Evolutionary conservation across 176 grass and related monocot species (phyloP).

Genomic region (Ensete ventricosum): DNA sequence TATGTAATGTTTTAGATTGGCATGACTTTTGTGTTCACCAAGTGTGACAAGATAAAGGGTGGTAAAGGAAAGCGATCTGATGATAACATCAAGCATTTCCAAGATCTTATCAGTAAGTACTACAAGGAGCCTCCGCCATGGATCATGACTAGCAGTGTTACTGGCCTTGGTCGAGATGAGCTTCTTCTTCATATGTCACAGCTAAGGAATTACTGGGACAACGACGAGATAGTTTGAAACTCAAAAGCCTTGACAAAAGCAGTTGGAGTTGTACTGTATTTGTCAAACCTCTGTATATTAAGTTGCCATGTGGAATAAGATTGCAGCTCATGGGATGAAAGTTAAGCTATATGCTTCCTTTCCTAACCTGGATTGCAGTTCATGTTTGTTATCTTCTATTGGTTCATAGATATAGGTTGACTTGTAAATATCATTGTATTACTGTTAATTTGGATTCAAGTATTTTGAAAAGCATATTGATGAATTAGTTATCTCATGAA

Average conservation of each 20-base stretch:
- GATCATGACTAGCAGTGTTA: conserved; percentile 87
- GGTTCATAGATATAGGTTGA: no score
- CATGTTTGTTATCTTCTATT: no score
- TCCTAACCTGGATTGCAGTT: no score
- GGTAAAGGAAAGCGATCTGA: conserved; percentile 63
- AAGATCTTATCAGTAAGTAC: conserved; percentile 52
- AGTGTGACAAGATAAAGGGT: conserved; percentile 87
- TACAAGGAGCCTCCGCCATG: conserved; percentile 75
- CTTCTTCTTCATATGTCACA: conserved; percentile 78
- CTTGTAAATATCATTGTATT: no score
- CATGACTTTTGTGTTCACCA: conserved; percentile 93
- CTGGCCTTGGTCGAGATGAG: conserved; percentile 56
- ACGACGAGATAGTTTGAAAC: conserved; percentile 27
- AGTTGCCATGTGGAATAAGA: not conserved
- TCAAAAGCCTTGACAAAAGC: not conserved
- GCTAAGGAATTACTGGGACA: conserved; percentile 86
- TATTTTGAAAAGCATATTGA: no score
- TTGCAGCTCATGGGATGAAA: not conserved
- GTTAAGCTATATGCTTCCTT: not conserved
- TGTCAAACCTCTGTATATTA: not conserved
- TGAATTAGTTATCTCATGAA: no score
- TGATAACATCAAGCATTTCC: conserved; percentile 82
- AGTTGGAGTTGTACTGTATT: not conserved
- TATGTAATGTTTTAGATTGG: conserved; percentile 44
- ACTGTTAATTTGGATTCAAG: no score